Base-by-base conservation (phyloP, 2,329 filamentous ascomycete species). In the Alternaria infectoria region DNA sequence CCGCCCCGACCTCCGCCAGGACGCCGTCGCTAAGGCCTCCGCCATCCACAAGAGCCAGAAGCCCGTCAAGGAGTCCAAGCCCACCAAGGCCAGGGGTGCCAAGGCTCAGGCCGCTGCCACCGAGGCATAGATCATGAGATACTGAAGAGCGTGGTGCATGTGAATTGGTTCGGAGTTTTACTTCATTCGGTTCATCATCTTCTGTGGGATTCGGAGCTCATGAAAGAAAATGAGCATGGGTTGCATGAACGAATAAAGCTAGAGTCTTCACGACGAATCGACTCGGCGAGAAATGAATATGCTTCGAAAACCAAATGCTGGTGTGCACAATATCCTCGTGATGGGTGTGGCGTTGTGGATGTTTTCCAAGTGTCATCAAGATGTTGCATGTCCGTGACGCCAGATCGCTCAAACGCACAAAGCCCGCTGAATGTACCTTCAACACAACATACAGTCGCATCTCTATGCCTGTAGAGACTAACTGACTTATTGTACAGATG, bases 1-100 rank as follows among this genome's bases (percentile, higher is more conserved):
- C 91, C 92, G 84, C 67, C 70, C 80, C 47, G 84, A 86, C 75
- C 80, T 86, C 67, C 81, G 83, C 73, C 76, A 80, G 66, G 82
- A 84, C 77, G 94, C 95, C 76, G 90, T 98, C 78, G 86, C 93
- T 83, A 93, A 96, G 79, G 93, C 91, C 80, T 93, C 90, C 78
- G 93, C 93, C 78, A 88, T 97, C 86, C 91, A 90, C 83, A 86
- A 87, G 79, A 89, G 91, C 76, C 91, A 96, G 88, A 87, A 87
- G 81, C 85, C 90, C 74, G 89, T 90, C 84, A 96, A 96, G 90
- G 87, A 90, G 66, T 83, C 85, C 69, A 88, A 88, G 75, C 89
- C 90, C 84, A 80, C 83, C 79, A 96, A 97, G 89, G 86, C 86
- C 75, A 88, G 93, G 79, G 93, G 94, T 75, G 86, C 86, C 73